These are phyloP conservation scores for Debaryomycetaceae sp. DNA, from an alignment of 1,139 yeast genomes.

Conservation along the genomic window DNA sequence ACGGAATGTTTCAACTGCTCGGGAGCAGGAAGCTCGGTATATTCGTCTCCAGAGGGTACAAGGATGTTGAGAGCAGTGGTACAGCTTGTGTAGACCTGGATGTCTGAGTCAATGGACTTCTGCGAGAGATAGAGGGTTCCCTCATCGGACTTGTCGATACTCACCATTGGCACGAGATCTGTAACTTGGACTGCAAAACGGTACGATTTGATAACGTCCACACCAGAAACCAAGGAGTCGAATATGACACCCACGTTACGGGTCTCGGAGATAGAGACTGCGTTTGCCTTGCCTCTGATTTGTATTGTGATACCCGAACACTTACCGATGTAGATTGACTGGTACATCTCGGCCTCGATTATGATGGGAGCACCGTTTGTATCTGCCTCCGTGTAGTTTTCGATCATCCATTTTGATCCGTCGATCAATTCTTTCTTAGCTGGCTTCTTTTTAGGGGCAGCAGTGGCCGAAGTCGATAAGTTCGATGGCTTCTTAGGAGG, in stretches of 20 bases:
- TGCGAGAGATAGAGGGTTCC: slow-evolving; percentile 78
- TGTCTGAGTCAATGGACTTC: slow-evolving; percentile 64
- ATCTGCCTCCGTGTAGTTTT: slow-evolving; percentile 61
- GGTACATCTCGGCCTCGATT: slow-evolving; percentile 79
- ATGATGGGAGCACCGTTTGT: slow-evolving; percentile 49
- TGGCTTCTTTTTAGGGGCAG: slow-evolving; percentile 47
- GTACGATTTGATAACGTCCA: slow-evolving; percentile 79
- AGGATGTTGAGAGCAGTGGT: slow-evolving; percentile 83
- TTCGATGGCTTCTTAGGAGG: slow-evolving; percentile 78
- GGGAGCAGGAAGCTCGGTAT: slow-evolving; percentile 75
- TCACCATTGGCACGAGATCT: slow-evolving; percentile 76
- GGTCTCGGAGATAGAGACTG: slow-evolving; percentile 76
- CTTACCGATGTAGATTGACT: slow-evolving; percentile 84
- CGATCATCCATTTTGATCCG: slow-evolving; percentile 82
- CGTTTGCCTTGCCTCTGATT: slow-evolving; percentile 88
- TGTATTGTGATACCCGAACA: slow-evolving; percentile 73
- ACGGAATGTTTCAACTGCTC: slow-evolving; percentile 76
- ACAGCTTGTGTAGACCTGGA: slow-evolving; percentile 70
- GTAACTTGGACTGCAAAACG: slow-evolving; percentile 84
- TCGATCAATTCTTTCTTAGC: slow-evolving; percentile 79
- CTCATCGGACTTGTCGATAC: slow-evolving; percentile 85
- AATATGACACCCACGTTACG: slow-evolving; percentile 70
- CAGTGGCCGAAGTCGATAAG: slow-evolving; percentile 39
- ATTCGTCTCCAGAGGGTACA: slow-evolving; percentile 63
- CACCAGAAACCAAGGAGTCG: slow-evolving; percentile 82